Base-by-base conservation (phyloP, 371 early-diverging fungal genomes). In the Mortierella sp. region DNA sequence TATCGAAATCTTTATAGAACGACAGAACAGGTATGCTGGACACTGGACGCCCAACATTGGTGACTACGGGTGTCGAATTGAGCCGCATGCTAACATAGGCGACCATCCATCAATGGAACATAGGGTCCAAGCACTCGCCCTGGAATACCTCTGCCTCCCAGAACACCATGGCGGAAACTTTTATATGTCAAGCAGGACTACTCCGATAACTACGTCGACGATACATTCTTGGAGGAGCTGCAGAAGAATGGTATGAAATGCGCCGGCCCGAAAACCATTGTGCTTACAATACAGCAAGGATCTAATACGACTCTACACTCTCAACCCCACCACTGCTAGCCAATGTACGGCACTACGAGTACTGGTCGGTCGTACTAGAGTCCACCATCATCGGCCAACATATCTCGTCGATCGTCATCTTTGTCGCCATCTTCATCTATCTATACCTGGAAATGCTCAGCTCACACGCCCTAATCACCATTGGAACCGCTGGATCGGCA, bases 201-300 rank as follows among this genome's bases (percentile, higher is more conserved):
- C 76, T 95, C 98, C 0, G 99, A 98, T 88, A 97, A 98, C 87
- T 96, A 98, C 88, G 97, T 97, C 2, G 98, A 97, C 76, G 90
- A 90, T 27, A 94, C 97, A 6, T 97, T 98, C 87, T 88, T 98
- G 68, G 94, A 95, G 77, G 93, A 95, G 80, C 88, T 99, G 82
- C 95, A 96, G 81, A 94, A 95, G 88, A 99, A 99, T 87, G 97
- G 96, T 96, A 88, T 71, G 48, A 55, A 11, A 35, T 21, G 7
- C 44, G 35, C 3, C 56, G 29, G 21, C 65, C 41, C 41, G 41
- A 7, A 41, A 41, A 41, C 41, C 41, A 41, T 41, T 7, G 41
- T 41, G 41, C 41, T 41, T 41, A 41, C 7, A 41, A 41, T 41
- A 41, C 41, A 41, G 0, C 41, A 41, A 6, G 6, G 41, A 41